Base-by-base conservation (phyloP, 2,329 filamentous ascomycete genomes). In the Fusarium lateritium region DNA sequence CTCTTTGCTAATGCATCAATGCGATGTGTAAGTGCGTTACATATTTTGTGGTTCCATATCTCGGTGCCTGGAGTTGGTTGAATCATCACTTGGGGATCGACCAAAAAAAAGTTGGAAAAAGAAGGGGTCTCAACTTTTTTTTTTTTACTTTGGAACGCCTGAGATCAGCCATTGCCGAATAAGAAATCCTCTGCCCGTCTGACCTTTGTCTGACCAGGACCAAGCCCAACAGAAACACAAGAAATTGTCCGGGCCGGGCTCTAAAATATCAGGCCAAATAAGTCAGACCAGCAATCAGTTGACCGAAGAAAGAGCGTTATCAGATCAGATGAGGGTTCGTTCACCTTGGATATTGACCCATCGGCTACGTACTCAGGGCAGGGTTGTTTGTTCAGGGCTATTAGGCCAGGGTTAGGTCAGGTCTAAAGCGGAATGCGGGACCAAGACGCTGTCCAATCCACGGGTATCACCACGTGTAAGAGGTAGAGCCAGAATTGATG, bases 141-240 rank as follows among this genome's bases (percentile, higher is more conserved):
- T 31, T 50, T n/a, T 26, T 17, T 17, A 14, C 33, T 39, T 51
- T 53, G 31, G 34, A 40, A 34, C 49, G 45, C 50, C 62, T 26
- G 47, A 34, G 31, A 65, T 54, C 50, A 70, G 67, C 61, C 57
- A 69, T 64, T 69, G 67, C 51, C 65, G 57, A 72, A 67, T 70
- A 54, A 60, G 33, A 61, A 61, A 47, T 65, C 21, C 31, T 60
- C 42, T 11, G n/a, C 58, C 51, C 36, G 33, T 56, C 22, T 43
- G 26, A 22, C 36, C 46, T 49, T 44, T 59, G 46, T 56, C 56
- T 44, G 49, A 62, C 46, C 40, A 68, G 60, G 39, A 31, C 34
- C 44, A 17, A 62, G 45, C 36, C 45, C 40, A 50, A 62, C 43
- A 53, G 50, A 58, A 47, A 58, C 45, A 39, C 56, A 31, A 38